Percentiles rank a stretch among this genome's conserved stretches.
These are phyloP conservation scores for Macrophomina tecta DNA, from an alignment of 2,329 filamentous ascomycete species.

Conservation along the genomic window DNA sequence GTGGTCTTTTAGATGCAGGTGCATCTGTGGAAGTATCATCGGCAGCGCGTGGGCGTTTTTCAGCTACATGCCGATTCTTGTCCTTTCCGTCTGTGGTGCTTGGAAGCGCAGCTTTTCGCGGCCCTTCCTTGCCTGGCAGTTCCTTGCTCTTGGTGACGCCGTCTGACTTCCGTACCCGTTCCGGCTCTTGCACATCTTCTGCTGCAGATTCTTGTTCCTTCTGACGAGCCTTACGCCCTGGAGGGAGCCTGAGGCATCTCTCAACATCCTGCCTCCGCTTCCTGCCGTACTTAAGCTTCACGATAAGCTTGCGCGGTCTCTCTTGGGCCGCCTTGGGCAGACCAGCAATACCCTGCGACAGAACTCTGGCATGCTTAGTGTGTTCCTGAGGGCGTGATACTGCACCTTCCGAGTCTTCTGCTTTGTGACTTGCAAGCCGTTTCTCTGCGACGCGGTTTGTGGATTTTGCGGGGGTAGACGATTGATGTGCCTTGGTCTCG, in stretches of 20 bases:
- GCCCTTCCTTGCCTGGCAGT: constrained; percentile 8
- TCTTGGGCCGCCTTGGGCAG: constrained; percentile 1
- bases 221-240: constrained; percentile 36
- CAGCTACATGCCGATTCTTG: constrained; percentile 28
- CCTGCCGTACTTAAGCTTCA: constrained; percentile 60
- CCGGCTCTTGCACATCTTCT: constrained; percentile 21
- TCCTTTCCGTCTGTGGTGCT: constrained; percentile 17
- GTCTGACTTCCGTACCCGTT: constrained; percentile 23
- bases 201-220: constrained; percentile 18
- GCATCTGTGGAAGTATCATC: constrained; percentile 35
- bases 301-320: constrained; percentile 47
- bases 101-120: constrained; percentile 17
- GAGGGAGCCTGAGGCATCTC: constrained; percentile 41
- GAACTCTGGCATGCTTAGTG: constrained; percentile 25
- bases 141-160: constrained; percentile 19
- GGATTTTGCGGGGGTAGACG: constrained; percentile 9
- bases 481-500: constrained; percentile 9
- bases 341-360: neutral
- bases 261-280: constrained; percentile 56
- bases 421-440: neutral
- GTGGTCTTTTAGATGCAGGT: constrained; percentile 39
- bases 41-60: constrained; percentile 44
- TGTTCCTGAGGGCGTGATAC: constrained; percentile 24
- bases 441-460: neutral
- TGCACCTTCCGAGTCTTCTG: neutral